A percentile compares a stretch with the other conserved stretches of the same genome.
phyloP scores from a whole-genome alignment of 2,329 filamentous ascomycete species.

The Nannizziopsis arthrosporioides region DNA sequence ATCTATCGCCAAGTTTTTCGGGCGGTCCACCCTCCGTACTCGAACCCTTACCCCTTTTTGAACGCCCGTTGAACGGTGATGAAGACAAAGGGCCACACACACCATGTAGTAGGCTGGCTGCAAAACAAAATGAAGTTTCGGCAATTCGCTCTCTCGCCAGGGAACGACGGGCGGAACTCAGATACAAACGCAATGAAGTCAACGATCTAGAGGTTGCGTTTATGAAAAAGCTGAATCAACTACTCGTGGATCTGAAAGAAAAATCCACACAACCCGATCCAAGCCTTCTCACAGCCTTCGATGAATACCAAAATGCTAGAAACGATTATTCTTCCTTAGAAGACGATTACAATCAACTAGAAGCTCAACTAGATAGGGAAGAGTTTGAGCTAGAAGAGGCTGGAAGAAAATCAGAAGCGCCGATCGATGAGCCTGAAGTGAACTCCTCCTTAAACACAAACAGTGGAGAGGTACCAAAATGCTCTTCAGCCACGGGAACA shows the following conservation, averaged over 20 bases:
- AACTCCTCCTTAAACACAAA: not conserved
- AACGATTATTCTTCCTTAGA: slow-evolving; percentile 20
- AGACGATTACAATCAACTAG: slow-evolving; percentile 18
- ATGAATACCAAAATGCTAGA: slow-evolving; percentile 17
- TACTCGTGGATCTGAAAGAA: slow-evolving; percentile 12
- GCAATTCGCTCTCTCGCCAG: slow-evolving; percentile 16
- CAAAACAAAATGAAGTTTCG: slow-evolving; percentile 12
- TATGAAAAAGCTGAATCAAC: slow-evolving; percentile 19
- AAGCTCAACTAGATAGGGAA: slow-evolving; percentile 21
- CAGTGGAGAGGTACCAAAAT: not conserved
- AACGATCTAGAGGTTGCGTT: slow-evolving; percentile 15
- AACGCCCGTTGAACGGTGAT: not conserved
- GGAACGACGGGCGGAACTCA: slow-evolving; percentile 18
- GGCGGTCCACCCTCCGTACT: not conserved
- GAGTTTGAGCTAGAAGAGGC: slow-evolving; percentile 19
- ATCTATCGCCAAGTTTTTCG: not conserved
- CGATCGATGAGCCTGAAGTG: not conserved
- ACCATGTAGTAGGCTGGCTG: not conserved
- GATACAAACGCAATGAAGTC: slow-evolving; percentile 21
- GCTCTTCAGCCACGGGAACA: not conserved
- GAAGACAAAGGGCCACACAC: not conserved
- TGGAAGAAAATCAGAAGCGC: slow-evolving; percentile 15
- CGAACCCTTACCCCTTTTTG: slow-evolving; percentile 1
- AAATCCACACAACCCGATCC: slow-evolving; percentile 8
- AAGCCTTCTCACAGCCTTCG: slow-evolving; percentile 11